Percentiles rank a stretch among this genome's conserved stretches.
phyloP scores from a whole-genome alignment of 495 filamentous ascomycete genomes.

The Penicillium paradoxum region DNA sequence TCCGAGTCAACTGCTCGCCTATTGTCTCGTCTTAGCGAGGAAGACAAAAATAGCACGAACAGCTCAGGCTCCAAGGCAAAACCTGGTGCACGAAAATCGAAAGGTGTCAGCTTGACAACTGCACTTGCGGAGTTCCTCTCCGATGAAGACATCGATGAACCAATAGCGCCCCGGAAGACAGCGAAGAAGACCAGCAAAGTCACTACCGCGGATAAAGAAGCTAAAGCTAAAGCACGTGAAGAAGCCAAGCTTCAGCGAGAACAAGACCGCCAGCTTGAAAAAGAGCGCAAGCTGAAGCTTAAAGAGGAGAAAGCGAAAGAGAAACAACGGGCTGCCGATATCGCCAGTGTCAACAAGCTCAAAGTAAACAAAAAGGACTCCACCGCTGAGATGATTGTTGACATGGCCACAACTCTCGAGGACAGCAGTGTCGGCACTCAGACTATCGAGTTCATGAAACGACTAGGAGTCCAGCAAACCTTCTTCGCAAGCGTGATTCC shows the following conservation, averaged over 20 bases:
- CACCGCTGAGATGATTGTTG: constrained; percentile 77
- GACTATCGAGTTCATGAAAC: constrained; percentile 48
- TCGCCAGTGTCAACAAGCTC: constrained; percentile 70
- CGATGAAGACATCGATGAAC: constrained; percentile 25
- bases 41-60: background rate
- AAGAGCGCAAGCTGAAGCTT: constrained; percentile 43
- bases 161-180: constrained; percentile 16
- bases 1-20: constrained; percentile 41
- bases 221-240: constrained; percentile 49
- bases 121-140: background rate
- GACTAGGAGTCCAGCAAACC: constrained; percentile 52
- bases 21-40: constrained; percentile 23
- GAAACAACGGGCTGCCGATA: constrained; percentile 62
- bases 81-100: background rate
- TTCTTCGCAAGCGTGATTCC: constrained; percentile 47
- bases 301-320: constrained; percentile 57
- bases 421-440: constrained; percentile 46
- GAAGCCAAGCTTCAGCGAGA: constrained; percentile 44
- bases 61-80: constrained; percentile 1
- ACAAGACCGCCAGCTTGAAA: constrained; percentile 41
- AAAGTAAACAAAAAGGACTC: constrained; percentile 73
- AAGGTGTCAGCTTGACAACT: background rate
- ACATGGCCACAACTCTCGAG: constrained; percentile 56
- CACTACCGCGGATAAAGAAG: constrained; percentile 46
- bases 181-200: constrained; percentile 31